Evolutionary conservation across 2,329 filamentous ascomycete species (phyloP).

Genomic region (Zasmidium cellare): DNA sequence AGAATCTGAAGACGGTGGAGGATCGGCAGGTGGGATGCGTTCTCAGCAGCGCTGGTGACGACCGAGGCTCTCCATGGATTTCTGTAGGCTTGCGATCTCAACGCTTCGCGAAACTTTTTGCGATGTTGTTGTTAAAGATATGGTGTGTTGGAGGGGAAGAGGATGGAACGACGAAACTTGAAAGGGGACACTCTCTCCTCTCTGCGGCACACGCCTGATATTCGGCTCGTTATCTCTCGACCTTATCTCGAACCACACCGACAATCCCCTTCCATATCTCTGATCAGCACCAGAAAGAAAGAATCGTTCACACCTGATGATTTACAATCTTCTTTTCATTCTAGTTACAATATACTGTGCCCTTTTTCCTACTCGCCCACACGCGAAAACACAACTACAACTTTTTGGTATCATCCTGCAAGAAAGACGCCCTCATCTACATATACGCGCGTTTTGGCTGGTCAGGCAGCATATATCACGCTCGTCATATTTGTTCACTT

Average conservation of each 20-base stretch:
- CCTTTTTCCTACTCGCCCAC: not conserved
- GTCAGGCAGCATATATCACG: too few relatives aligned
- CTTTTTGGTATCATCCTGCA: slow-evolving; percentile 4
- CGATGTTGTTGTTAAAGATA: not conserved
- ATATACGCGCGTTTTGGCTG: too few relatives aligned
- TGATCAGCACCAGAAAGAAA: not conserved
- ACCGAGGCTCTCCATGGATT: not conserved
- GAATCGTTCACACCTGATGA: too few relatives aligned
- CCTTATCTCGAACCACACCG: not conserved
- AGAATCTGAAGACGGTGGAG: not conserved
- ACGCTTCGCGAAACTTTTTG: too few relatives aligned
- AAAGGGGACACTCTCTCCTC: too few relatives aligned
- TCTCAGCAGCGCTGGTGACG: not conserved
- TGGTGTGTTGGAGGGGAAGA: not conserved
- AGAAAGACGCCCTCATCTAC: not conserved
- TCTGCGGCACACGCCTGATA: not conserved
- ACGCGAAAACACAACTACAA: too few relatives aligned
- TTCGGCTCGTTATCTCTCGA: not conserved
- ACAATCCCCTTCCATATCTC: not conserved
- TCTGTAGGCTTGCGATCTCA: too few relatives aligned
- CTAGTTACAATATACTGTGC: not conserved
- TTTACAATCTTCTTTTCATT: not conserved
- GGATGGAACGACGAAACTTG: not conserved
- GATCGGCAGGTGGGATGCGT: not conserved
- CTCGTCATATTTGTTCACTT: not conserved